Percentiles rank a stretch among this genome's conserved stretches.
Evolutionary conservation across 1,139 yeast species (phyloP).

Genomic region (Nakaseomyces kungkrabaensis): DNA sequence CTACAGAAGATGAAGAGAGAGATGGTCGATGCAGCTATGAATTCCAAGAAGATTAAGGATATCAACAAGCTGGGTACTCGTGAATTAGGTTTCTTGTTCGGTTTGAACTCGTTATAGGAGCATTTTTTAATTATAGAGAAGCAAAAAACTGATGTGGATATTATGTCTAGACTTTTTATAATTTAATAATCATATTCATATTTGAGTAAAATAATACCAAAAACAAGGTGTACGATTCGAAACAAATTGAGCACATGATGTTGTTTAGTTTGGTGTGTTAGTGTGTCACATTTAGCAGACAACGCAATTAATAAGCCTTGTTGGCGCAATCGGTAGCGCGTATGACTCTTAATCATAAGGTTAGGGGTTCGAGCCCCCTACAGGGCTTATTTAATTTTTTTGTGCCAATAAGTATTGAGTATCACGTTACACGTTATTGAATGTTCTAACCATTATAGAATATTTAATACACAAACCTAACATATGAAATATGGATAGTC

Average conservation of each 20-base stretch:
- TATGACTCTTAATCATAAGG: conserved; percentile 39
- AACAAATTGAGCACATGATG: no score
- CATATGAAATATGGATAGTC: not conserved
- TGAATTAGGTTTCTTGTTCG: conserved; percentile 74
- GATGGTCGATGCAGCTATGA: conserved; percentile 72
- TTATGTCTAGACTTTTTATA: no score
- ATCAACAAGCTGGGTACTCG: conserved; percentile 56
- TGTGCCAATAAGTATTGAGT: no score
- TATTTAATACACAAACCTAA: not conserved
- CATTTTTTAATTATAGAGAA: no score
- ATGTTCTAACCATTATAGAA: no score
- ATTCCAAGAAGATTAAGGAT: conserved; percentile 58
- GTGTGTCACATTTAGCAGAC: not conserved
- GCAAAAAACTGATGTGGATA: no score
- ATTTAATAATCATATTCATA: no score
- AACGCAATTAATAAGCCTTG: conserved; percentile 27
- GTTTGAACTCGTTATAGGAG: conserved; percentile 37
- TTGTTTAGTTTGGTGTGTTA: no score
- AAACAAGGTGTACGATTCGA: no score
- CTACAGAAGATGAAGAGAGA: conserved; percentile 67
- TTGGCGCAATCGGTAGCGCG: conserved; percentile 42
- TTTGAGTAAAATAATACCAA: no score
- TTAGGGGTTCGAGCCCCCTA: conserved; percentile 40
- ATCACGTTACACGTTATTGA: no score
- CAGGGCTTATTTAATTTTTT: conserved; percentile 29